Base-by-base conservation (phyloP, 2,329 filamentous ascomycete species). In the Penicillium brevicompactum region DNA sequence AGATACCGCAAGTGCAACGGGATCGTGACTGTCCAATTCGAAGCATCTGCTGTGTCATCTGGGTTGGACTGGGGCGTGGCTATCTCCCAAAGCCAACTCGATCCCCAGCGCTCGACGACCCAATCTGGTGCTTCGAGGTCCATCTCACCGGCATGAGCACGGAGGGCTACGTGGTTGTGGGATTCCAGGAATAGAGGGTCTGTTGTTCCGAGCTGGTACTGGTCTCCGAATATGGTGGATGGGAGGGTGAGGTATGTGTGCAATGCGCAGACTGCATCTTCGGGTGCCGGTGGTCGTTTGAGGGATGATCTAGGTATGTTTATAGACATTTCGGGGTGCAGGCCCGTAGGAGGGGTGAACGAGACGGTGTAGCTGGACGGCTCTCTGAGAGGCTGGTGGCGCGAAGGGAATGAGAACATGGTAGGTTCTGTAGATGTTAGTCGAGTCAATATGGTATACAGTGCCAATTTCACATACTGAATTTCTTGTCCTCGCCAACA, bases 61-160 rank as follows among this genome's bases (percentile, higher is more conserved):
- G 40, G n/a, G 6, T 63, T 51, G 16, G 42, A 21, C 0, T 48
- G 30, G 14, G 88, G 84, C 1, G 81, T 79, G 0, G 84, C 83
- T 38, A 97, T 81, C 69, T 94, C 87, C 18, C 97, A 75, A 4
- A 97, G 80, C 14, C 91, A 80, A 14, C 83, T 85, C 0, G 89
- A 92, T 5, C 93, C 93, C 93, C 93, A 97, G 31, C 80, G 74
- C 6, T 82, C 69, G 30, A 91, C 82, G 1, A 87, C 85, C 78
- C 95, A 97, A 65, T 88, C 88, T 1, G 93, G 93, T 0, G 91
- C 92, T 76, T 97, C 93, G 50, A 97, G 86, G 63, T 97, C 92
- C 6, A 92, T 89, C 18, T 91, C 90, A 11, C 89, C 84, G 24
- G 86, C 86, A 13, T 91, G 82, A 60, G 88, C 85, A 43, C 82